These are phyloP conservation scores for Chlamydomonas sphaeroides DNA, from an alignment of 139 green algal genomes.

Conservation along the genomic window DNA sequence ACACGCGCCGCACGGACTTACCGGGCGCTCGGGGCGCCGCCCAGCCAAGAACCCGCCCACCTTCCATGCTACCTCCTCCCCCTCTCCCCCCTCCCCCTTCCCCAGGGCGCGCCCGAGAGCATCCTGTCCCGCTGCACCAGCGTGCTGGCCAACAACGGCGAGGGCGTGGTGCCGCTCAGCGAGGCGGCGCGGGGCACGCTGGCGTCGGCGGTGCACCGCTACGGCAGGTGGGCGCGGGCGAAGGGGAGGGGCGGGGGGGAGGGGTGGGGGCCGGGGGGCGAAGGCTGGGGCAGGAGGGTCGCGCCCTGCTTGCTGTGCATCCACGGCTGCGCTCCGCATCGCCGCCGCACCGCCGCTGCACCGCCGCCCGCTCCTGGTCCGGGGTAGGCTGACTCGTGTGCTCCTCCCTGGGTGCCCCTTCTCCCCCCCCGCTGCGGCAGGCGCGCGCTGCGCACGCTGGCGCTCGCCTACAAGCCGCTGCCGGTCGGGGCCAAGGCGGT, in stretches of 20 bases:
- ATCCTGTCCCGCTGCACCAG: constrained; percentile 79
- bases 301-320: too few relatives aligned
- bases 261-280: too few relatives aligned
- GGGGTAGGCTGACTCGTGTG: too few relatives aligned
- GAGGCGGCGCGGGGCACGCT: constrained; percentile 46
- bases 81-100: constrained; percentile 40
- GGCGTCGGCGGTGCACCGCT: constrained; percentile 20
- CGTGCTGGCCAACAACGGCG: constrained; percentile 69
- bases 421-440: constrained; percentile 70
- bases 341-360: too few relatives aligned
- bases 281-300: too few relatives aligned
- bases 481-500: constrained; percentile 9
- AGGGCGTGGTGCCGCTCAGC: constrained; percentile 60
- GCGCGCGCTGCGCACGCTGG: constrained; percentile 79
- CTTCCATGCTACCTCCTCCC: not conserved
- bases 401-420: too few relatives aligned
- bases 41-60: not conserved
- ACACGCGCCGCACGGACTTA: too few relatives aligned
- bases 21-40: too few relatives aligned
- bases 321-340: too few relatives aligned
- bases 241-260: too few relatives aligned
- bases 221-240: too few relatives aligned
- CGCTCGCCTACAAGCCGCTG: constrained; percentile 79
- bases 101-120: constrained; percentile 89
- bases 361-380: too few relatives aligned